These are phyloP conservation scores for Cercophora scortea DNA, from an alignment of 495 filamentous ascomycete species.

Conservation along the genomic window DNA sequence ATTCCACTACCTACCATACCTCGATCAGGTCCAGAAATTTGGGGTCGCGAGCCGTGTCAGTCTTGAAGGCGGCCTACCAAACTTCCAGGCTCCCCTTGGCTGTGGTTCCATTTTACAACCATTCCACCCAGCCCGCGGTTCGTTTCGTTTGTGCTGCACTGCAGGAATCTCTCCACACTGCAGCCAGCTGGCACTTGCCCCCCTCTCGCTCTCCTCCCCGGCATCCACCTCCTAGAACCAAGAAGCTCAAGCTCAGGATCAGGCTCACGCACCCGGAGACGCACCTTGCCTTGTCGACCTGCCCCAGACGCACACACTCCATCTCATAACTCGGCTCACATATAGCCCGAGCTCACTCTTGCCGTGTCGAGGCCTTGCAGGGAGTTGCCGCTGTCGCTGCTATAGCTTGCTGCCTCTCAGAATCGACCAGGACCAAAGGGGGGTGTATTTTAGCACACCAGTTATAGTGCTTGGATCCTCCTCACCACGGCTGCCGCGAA, in stretches of 20 bases:
- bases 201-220: not conserved
- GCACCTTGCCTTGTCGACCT: not conserved
- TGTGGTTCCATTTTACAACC: constrained; percentile 25
- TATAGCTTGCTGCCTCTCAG: constrained; percentile 5
- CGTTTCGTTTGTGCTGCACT: constrained; percentile 24
- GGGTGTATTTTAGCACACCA: constrained; percentile 22
- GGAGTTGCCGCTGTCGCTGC: constrained; percentile 12
- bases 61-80: constrained; percentile 22
- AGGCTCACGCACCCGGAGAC: constrained; percentile 3
- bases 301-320: not conserved
- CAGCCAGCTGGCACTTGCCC: constrained; percentile 15
- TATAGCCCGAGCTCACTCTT: constrained; percentile 7
- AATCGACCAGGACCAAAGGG: constrained; percentile 12
- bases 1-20: constrained; percentile 8
- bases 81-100: constrained; percentile 9
- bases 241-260: not conserved
- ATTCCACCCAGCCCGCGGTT: constrained; percentile 21
- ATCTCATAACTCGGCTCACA: not conserved
- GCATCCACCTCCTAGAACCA: constrained; percentile 2
- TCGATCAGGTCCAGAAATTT: constrained; percentile 25
- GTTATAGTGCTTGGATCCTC: constrained; percentile 20
- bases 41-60: constrained; percentile 21
- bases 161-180: constrained; percentile 21
- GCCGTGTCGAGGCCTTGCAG: constrained; percentile 16
- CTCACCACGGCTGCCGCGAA: constrained; percentile 17